Conservation (phyloP, 306 rosid genomes). For the Cicer judaicum region DNA sequence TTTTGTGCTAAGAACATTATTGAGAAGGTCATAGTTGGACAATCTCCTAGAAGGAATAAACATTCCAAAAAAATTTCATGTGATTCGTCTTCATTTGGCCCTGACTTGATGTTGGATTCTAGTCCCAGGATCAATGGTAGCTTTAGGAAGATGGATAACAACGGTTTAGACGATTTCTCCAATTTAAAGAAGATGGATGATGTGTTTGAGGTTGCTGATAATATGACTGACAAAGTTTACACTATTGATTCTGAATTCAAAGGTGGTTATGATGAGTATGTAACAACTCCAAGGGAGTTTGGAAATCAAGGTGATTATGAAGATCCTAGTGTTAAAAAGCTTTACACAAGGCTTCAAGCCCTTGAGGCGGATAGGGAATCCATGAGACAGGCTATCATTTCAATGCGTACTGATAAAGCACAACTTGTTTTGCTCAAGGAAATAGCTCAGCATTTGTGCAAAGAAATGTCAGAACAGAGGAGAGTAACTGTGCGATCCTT, state of each 20-base stretch:
- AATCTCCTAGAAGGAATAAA: conserved; percentile 67
- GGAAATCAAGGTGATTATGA: conserved; percentile 52
- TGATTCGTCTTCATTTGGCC: conserved; percentile 59
- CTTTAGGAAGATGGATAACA: conserved; percentile 65
- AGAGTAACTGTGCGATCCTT: conserved; percentile 53
- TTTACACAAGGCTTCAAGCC: conserved; percentile 90
- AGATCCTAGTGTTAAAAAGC: conserved; percentile 84
- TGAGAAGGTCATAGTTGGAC: conserved; percentile 85
- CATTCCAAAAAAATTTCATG: conserved; percentile 65
- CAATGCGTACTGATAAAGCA: conserved; percentile 94
- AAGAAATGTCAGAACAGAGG: conserved; percentile 70
- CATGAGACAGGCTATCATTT: conserved; percentile 90
- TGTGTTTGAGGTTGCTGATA: conserved; percentile 80
- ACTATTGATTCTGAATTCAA: conserved; percentile 83
- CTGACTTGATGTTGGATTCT: conserved; percentile 60
- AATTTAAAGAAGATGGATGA: conserved; percentile 65
- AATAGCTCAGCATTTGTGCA: conserved; percentile 91
- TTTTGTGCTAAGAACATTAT: conserved; percentile 53
- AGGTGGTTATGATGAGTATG: conserved; percentile 57
- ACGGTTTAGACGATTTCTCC: conserved; percentile 55
- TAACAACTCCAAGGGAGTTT: conserved; percentile 60
- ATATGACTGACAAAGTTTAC: conserved; percentile 76
- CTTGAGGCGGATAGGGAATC: conserved; percentile 99
- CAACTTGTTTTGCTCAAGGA: conserved; percentile 87
- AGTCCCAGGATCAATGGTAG: conserved; percentile 55